A percentile compares a stretch with the other conserved stretches of the same genome.
Evolutionary conservation across 257 asterid species (phyloP).

Genomic region (Petunia axillaris): DNA sequence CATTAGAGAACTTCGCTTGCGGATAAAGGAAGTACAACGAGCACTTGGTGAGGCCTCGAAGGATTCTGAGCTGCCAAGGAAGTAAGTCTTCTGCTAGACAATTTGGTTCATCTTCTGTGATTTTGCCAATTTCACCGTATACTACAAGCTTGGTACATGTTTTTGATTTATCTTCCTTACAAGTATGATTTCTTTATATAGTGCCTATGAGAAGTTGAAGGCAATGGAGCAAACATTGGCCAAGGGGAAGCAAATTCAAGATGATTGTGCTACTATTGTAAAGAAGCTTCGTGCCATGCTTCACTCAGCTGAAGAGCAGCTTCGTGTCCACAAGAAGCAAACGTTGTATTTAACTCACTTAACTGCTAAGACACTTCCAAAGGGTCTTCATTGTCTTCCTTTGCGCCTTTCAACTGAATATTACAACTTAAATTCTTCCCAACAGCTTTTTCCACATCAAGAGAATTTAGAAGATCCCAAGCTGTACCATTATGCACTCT

Average conservation of each 20-base stretch:
- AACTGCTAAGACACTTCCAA: conserved; percentile 70
- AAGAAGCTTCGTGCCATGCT: conserved; percentile 75
- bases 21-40: conserved; percentile 75
- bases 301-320: conserved; percentile 68
- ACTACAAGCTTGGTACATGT: not conserved
- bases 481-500: conserved; percentile 85
- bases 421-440: conserved; percentile 58
- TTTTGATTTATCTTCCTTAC: conserved; percentile 11
- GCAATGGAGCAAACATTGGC: conserved; percentile 81
- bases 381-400: conserved; percentile 77
- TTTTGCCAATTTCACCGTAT: conserved; percentile 7
- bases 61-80: conserved; percentile 82
- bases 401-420: conserved; percentile 67
- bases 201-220: conserved; percentile 73
- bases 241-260: conserved; percentile 83
- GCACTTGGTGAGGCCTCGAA: conserved; percentile 79
- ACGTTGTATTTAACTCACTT: conserved; percentile 62
- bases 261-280: conserved; percentile 57
- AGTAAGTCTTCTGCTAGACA: conserved; percentile 44
- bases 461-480: conserved; percentile 66
- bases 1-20: conserved; percentile 81
- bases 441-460: conserved; percentile 60
- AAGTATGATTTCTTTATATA: conserved; percentile 29
- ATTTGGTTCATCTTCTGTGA: conserved; percentile 1
- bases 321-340: conserved; percentile 63